Evolutionary conservation across 345 rosid species (phyloP), one percentile per base, ranked within the genome.

Genomic region (Citropsis articulata): DNA sequence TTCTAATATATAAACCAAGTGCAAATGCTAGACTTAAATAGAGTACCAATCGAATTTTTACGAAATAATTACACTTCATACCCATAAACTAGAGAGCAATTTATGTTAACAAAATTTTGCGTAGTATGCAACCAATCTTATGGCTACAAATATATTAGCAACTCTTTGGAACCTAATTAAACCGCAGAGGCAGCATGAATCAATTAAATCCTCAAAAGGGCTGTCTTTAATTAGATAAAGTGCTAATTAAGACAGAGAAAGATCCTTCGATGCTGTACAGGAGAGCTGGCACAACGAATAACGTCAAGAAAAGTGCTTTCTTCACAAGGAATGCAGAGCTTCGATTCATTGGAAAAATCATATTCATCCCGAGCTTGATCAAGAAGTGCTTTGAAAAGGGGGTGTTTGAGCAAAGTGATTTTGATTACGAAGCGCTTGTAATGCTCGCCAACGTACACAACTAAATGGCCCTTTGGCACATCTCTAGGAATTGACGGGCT

Each of bases 401-500:
- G 97, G 69, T 95, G 92, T 53, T 86, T 75, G 79, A 95, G 97
- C 67, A 93, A 84, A 74, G 66, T 81, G 66, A 88, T 79, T 77
- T 91, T 92, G 83, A 93, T 92, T 77, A 95, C 95, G 77, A 85
- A 91, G 81, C 97, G 83, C 84, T 76, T 91, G 81, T 57, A 79
- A 31, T 89, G 81, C 31, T 95, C 93, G 1, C 98, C 98, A 5
- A 91, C 97, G 66, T 95, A 93, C 9, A 95, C 95, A 40, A 85
- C 95, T 9, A 93, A 80, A 78, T 93, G 97, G 71, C 98, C 97
- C 73, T 89, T 95, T 6, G 98, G 98, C 4, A 95, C 94, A 78
- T 95, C 98, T 75, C 78, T 83, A 33, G 98, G 98, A 69, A 90
- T 90, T 48, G 81, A 82, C 76, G 76, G 38, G 50, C 50, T 45